Conservation (phyloP, 441 rosid genomes). For the Euphorbia celastroides region DNA sequence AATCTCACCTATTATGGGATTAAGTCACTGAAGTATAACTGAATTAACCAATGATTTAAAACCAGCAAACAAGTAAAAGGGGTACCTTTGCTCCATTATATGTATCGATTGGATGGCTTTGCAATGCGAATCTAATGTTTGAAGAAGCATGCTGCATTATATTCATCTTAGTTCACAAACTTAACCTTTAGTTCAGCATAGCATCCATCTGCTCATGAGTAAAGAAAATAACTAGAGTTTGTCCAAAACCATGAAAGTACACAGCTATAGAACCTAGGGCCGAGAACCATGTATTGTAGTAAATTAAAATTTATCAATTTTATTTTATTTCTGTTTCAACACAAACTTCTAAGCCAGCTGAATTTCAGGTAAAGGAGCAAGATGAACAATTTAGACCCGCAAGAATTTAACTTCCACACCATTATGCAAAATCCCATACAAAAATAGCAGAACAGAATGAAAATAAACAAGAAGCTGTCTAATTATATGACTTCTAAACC, state of each 20-base stretch:
- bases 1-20: too few species aligned
- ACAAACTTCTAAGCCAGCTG: not conserved
- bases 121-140: conserved; percentile 88
- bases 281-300: not conserved
- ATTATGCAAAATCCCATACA: not conserved
- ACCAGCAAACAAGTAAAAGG: conserved; percentile 1
- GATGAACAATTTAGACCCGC: not conserved
- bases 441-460: not conserved
- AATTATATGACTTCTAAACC: not conserved
- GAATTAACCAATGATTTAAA: conserved; percentile 6
- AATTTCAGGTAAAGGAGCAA: not conserved
- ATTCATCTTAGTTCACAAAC: conserved; percentile 4
- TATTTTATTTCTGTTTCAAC: not conserved
- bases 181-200: conserved; percentile 2
- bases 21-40: not conserved
- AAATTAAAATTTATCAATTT: conserved; percentile 3
- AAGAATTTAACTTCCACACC: not conserved
- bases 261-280: not conserved
- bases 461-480: not conserved
- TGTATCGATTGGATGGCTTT: conserved; percentile 69
- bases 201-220: not conserved
- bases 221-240: too few species aligned
- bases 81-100: conserved; percentile 95
- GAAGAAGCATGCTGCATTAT: conserved; percentile 84
- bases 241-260: not conserved